These are phyloP conservation scores for Choanephora cucurbitarum DNA, from an alignment of 371 early-diverging fungal species.

Conservation along the genomic window DNA sequence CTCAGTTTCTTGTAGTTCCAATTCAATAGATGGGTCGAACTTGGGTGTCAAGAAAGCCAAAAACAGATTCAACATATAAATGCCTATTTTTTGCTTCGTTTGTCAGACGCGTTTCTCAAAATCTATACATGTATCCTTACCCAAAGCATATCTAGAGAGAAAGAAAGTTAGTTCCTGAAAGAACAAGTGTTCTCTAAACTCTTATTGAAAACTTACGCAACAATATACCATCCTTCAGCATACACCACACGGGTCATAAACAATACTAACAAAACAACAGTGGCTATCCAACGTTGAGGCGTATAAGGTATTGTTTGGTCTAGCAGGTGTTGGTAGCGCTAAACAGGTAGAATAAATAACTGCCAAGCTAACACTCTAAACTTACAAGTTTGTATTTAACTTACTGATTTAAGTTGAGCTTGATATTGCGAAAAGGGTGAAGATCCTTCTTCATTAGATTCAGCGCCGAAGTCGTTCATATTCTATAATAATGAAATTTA, in stretches of 20 bases:
- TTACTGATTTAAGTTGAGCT: constrained; percentile 45
- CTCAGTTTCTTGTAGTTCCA: constrained; percentile 72
- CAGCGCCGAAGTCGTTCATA: constrained; percentile 33
- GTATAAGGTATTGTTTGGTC: constrained; percentile 80
- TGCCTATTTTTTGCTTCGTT: constrained; percentile 66
- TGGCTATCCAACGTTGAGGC: constrained; percentile 75
- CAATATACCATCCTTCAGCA: constrained; percentile 94
- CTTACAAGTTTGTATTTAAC: constrained; percentile 3
- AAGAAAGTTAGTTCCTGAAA: background rate
- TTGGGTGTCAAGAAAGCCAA: constrained; percentile 95
- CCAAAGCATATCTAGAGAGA: constrained; percentile 45
- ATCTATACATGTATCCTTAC: constrained; percentile 31
- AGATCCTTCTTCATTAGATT: constrained; percentile 28
- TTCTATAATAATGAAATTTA: background rate
- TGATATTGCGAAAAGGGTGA: constrained; percentile 45
- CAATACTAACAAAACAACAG: constrained; percentile 62
- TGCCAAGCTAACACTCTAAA: too few species aligned
- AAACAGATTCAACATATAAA: constrained; percentile 94
- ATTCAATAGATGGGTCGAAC: constrained; percentile 87
- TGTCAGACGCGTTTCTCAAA: background rate
- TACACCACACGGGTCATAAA: constrained; percentile 82
- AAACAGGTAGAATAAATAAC: background rate
- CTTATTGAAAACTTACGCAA: constrained; percentile 58
- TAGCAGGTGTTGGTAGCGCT: constrained; percentile 21
- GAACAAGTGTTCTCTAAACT: background rate